Conservation (phyloP, 768 basidiomycete genomes). For the Suillus ampliporus region DNA sequence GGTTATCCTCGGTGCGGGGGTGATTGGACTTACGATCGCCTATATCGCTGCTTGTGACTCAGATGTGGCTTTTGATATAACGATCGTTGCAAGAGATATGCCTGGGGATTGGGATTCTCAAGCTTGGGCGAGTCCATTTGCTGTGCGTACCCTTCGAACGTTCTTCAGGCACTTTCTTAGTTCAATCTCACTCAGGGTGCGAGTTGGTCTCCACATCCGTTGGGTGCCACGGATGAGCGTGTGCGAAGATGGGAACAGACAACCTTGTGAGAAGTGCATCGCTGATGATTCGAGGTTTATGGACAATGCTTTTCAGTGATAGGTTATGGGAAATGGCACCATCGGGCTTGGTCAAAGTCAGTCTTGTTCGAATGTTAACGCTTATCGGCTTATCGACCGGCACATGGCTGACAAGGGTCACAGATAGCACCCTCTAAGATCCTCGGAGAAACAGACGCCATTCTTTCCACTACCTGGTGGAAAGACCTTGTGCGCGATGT, state of each 20-base stretch:
- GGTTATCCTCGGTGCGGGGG: conserved; percentile 46
- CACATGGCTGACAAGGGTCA: conserved; percentile 7
- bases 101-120: conserved; percentile 46
- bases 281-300: not conserved
- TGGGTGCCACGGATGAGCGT: conserved; percentile 40
- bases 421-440: conserved; percentile 45
- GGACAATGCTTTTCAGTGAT: conserved; percentile 34
- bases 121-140: conserved; percentile 56
- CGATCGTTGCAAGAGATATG: conserved; percentile 44
- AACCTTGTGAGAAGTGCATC: conserved; percentile 44
- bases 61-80: conserved; percentile 24
- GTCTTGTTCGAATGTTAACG: conserved; percentile 11
- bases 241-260: conserved; percentile 44
- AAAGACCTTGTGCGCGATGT: conserved; percentile 46
- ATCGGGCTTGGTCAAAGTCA: conserved; percentile 46
- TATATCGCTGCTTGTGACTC: conserved; percentile 35
- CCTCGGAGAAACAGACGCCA: conserved; percentile 29
- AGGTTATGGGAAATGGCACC: conserved; percentile 56
- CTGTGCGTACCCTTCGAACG: conserved; percentile 37
- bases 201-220: conserved; percentile 51
- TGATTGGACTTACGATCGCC: conserved; percentile 46
- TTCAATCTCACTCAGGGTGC: conserved; percentile 43
- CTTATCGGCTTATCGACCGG: not conserved
- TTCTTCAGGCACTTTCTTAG: not conserved
- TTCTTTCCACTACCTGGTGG: conserved; percentile 43